Percentiles rank a stretch among this genome's conserved stretches.
Evolutionary conservation across 345 rosid genomes (phyloP).

Genomic region (Heritiera fomes): DNA sequence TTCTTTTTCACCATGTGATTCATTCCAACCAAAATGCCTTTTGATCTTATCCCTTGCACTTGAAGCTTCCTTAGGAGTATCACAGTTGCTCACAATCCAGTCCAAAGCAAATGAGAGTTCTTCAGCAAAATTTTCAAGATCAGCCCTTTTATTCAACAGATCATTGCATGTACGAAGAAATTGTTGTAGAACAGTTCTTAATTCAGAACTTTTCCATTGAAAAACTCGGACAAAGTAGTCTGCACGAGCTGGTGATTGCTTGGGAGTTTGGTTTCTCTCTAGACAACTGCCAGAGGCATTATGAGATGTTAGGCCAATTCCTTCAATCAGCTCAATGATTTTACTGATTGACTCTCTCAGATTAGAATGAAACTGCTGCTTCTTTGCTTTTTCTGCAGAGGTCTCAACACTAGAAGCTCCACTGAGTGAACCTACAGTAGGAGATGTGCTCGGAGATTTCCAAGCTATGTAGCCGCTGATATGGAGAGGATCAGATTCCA

Average conservation of each 20-base stretch:
- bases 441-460: slow-evolving; percentile 36
- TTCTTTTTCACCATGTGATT: slow-evolving; percentile 29
- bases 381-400: slow-evolving; percentile 19
- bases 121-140: slow-evolving; percentile 36
- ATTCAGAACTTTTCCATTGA: slow-evolving; percentile 47
- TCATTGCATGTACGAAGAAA: slow-evolving; percentile 39
- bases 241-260: slow-evolving; percentile 16
- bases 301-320: slow-evolving; percentile 29
- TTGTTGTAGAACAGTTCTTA: slow-evolving; percentile 34
- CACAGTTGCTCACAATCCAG: slow-evolving; percentile 44
- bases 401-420: slow-evolving; percentile 27
- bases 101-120: slow-evolving; percentile 45
- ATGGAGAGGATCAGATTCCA: slow-evolving; percentile 36
- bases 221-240: slow-evolving; percentile 44
- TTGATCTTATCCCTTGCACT: slow-evolving; percentile 62
- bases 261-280: slow-evolving; percentile 26
- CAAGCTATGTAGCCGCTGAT: slow-evolving; percentile 41
- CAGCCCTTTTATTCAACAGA: slow-evolving; percentile 39
- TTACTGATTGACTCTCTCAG: slow-evolving; percentile 43
- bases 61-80: slow-evolving; percentile 39
- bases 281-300: neutral
- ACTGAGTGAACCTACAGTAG: slow-evolving; percentile 15
- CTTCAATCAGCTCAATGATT: slow-evolving; percentile 45
- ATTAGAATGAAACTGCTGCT: slow-evolving; percentile 23
- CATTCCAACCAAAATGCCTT: slow-evolving; percentile 49